Conservation (phyloP, 2,329 filamentous ascomycete species). For the Cryphonectria japonica region DNA sequence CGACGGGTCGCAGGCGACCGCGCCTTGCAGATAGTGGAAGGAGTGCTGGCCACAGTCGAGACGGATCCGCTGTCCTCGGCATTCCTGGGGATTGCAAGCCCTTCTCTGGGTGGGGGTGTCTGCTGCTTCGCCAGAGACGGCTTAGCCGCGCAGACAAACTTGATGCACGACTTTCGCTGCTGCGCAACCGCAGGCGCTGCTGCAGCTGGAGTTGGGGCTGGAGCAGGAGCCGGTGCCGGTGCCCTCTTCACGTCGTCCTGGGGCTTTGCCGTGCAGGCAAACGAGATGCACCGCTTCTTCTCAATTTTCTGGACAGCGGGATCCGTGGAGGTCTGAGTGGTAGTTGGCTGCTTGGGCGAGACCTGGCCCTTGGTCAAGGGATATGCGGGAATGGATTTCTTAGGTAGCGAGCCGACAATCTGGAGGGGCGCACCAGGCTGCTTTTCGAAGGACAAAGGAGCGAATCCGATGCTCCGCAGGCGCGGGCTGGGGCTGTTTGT, state of each 20-base stretch:
- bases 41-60: constrained; percentile 26
- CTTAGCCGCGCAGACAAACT: constrained; percentile 72
- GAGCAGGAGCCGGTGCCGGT: constrained; percentile 23
- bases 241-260: constrained; percentile 47
- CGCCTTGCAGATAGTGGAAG: constrained; percentile 36
- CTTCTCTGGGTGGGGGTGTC: constrained; percentile 18
- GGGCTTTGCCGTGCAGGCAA: constrained; percentile 77
- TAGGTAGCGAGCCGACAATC: constrained; percentile 27
- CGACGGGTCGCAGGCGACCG: constrained; percentile 35
- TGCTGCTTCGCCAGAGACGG: constrained; percentile 42
- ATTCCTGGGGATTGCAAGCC: constrained; percentile 12
- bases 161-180: constrained; percentile 65
- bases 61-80: constrained; percentile 24
- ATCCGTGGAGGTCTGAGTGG: constrained; percentile 47
- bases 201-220: background rate
- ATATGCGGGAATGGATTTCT: constrained; percentile 3
- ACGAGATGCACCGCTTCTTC: constrained; percentile 89
- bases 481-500: constrained; percentile 89
- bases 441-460: constrained; percentile 38
- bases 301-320: constrained; percentile 65
- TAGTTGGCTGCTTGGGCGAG: constrained; percentile 33
- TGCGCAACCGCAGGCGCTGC: constrained; percentile 10
- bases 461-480: constrained; percentile 61
- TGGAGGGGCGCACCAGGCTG: constrained; percentile 17
- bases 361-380: constrained; percentile 18